Evolutionary conservation across 306 rosid genomes (phyloP).

Genomic region (Prunus kanzakura): DNA sequence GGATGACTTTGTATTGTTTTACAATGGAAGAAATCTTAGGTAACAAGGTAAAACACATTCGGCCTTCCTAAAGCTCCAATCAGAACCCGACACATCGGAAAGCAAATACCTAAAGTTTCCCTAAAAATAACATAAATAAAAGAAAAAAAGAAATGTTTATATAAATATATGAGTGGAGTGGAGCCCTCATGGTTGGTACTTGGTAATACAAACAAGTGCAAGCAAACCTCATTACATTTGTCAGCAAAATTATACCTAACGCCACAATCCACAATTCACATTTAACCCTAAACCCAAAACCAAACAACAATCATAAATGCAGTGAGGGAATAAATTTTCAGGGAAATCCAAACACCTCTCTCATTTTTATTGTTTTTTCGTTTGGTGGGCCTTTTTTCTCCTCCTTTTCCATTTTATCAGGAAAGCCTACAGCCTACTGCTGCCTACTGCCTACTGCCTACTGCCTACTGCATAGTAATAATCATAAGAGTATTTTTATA

Average conservation of each 20-base stretch:
- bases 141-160: too few species aligned
- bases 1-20: too few species aligned
- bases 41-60: neutral
- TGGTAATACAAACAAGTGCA: neutral
- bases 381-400: slow-evolving; percentile 22
- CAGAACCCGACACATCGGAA: neutral
- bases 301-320: slow-evolving; percentile 25
- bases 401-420: slow-evolving; percentile 57
- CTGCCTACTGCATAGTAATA: neutral
- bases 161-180: neutral
- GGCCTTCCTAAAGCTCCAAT: neutral
- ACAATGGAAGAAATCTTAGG: too few species aligned
- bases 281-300: neutral
- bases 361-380: slow-evolving; percentile 24
- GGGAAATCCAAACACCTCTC: slow-evolving; percentile 57
- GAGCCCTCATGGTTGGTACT: slow-evolving; percentile 20
- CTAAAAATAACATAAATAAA: neutral
- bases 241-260: slow-evolving; percentile 32
- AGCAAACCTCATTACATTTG: neutral
- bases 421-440: slow-evolving; percentile 25
- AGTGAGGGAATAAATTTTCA: slow-evolving; percentile 25
- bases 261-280: slow-evolving; percentile 36
- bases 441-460: too few species aligned
- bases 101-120: neutral
- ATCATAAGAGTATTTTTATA: slow-evolving; percentile 17